Base-by-base conservation (phyloP, 192 early-diverging fungal genomes). In the Podila verticillata region DNA sequence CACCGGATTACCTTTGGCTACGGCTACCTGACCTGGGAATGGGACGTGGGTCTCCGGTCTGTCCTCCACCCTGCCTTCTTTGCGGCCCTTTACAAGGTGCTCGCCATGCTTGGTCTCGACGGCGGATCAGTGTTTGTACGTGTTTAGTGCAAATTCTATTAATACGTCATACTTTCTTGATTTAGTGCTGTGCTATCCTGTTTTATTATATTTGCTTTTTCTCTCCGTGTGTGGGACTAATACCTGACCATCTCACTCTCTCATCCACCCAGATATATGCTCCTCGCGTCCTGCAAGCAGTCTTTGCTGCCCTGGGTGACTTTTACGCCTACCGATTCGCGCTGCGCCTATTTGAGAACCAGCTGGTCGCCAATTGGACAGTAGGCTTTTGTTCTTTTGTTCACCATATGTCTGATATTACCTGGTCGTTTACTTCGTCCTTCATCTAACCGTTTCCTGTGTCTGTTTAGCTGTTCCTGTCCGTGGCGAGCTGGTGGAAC, bases 21-120 rank as follows among this genome's bases (percentile, higher is more conserved):
- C 74, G 97, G 97, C 4, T 95, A 93, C 65, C 68, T 95, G 79
- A 97, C 97, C 7, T 98, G 97, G 96, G 96, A 97, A 80, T 99
- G 97, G 97, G 74, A 84, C 60, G 85, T 94, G 36, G 77, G 81
- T 29, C 90, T 99, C 28, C 89, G 97, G 57, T 91, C 95, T 20
- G 91, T 89, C 58, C 87, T 90, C 17, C 94, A 98, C 84, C 97
- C 97, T 10, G 74, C 92, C 67, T 64, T 96, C 29, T 96, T 98
- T 90, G 93, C 93, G n/a, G 74, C 63, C 1, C 72, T 93, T 12
- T 99, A 95, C 81, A 85, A 89, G 49, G n/a, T 74, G 6, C 62
- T 98, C 12, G 66, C 79, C 22, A 5, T 87, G 15, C 74, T 94
- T 1, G 84, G 87, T 10, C 83, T 95, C 20, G 94, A 94, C 54